phyloP scores from a whole-genome alignment of 2,329 filamentous ascomycete species.

The Stemphylium beticola region DNA sequence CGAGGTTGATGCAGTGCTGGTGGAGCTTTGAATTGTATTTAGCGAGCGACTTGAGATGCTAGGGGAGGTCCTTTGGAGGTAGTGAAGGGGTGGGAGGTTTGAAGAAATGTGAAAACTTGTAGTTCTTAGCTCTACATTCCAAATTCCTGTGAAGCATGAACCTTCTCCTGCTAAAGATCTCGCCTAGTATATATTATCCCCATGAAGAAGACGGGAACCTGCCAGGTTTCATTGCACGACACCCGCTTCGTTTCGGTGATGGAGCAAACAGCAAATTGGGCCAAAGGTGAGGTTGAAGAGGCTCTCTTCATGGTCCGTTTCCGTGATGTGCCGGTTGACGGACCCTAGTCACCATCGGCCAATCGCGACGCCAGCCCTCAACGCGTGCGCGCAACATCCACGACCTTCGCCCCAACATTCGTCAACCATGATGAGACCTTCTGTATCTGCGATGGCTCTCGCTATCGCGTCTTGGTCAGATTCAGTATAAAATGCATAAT shows the following conservation, averaged over 20 bases:
- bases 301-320: too few relatives aligned
- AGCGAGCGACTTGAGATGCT: neutral
- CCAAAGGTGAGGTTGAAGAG: too few relatives aligned
- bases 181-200: too few relatives aligned
- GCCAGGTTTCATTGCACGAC: too few relatives aligned
- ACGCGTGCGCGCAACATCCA: conserved; percentile 23
- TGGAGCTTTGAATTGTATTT: conserved; percentile 7
- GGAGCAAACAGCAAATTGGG: too few relatives aligned
- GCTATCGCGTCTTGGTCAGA: neutral
- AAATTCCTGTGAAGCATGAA: too few relatives aligned
- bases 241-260: too few relatives aligned
- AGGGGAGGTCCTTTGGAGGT: neutral
- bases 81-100: neutral
- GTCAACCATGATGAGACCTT: conserved; percentile 19
- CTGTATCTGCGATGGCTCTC: conserved; percentile 29
- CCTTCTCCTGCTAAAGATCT: too few relatives aligned
- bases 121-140: neutral
- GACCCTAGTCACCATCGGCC: conserved; percentile 6
- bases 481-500: conserved; percentile 37
- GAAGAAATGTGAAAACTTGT: neutral
- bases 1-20: conserved; percentile 8
- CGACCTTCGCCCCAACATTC: conserved; percentile 9
- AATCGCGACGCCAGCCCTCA: conserved; percentile 19
- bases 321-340: neutral
- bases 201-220: too few relatives aligned